Evolutionary conservation across 768 basidiomycete genomes (phyloP).

Genomic region (Fomitopsis pulvina): DNA sequence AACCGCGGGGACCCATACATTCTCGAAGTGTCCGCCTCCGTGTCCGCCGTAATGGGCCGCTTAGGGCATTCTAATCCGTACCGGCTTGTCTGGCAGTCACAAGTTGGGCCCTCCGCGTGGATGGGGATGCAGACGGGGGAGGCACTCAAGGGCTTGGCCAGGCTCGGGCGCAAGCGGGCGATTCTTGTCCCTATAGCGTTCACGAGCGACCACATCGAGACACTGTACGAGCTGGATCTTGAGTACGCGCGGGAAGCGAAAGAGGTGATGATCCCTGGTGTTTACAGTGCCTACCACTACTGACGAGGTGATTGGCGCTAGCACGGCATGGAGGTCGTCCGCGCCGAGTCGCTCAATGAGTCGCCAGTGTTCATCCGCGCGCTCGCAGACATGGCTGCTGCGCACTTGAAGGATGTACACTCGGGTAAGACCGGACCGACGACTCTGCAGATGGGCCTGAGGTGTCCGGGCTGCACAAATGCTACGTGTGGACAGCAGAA

Average conservation of each 20-base stretch:
- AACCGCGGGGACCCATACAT: constrained; percentile 99
- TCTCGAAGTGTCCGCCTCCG: constrained; percentile 90
- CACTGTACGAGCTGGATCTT: constrained; percentile 91
- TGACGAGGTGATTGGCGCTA: constrained; percentile 26
- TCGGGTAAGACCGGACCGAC: constrained; percentile 52
- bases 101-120: constrained; percentile 97
- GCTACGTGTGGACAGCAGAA: constrained; percentile 83
- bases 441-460: constrained; percentile 74
- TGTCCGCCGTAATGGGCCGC: constrained; percentile 88
- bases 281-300: neutral
- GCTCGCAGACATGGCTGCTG: constrained; percentile 82
- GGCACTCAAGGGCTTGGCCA: constrained; percentile 81
- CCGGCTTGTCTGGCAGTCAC: constrained; percentile 95
- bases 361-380: constrained; percentile 95
- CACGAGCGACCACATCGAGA: constrained; percentile 99
- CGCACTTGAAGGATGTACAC: constrained; percentile 64
- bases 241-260: constrained; percentile 89
- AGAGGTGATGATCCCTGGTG: constrained; percentile 49
- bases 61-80: constrained; percentile 78
- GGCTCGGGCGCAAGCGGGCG: constrained; percentile 67
- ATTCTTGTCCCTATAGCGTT: constrained; percentile 95
- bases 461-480: constrained; percentile 94
- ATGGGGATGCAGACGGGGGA: constrained; percentile 96
- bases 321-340: constrained; percentile 87
- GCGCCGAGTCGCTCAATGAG: constrained; percentile 89